Percentiles rank a stretch among this genome's conserved stretches.
Evolutionary conservation across 371 early-diverging fungal species (phyloP).

Genomic region (Mortierella sp.): DNA sequence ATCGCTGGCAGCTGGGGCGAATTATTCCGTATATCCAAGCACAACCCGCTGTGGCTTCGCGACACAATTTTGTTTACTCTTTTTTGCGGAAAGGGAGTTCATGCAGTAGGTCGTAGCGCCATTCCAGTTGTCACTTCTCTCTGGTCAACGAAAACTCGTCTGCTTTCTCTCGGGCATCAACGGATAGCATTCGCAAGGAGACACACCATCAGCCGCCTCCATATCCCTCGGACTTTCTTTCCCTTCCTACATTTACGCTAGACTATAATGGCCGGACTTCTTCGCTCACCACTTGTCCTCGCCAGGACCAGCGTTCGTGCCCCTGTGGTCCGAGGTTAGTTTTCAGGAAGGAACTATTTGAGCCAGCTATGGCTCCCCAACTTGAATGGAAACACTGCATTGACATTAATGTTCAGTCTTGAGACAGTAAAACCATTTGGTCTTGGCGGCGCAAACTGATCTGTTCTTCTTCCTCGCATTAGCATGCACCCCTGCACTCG

Average conservation of each 20-base stretch:
- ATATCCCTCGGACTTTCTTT: background rate
- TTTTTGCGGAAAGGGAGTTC: background rate
- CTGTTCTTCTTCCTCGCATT: conserved; percentile 3
- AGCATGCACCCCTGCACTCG: conserved; percentile 37
- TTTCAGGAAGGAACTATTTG: background rate
- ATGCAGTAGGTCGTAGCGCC: too few species aligned
- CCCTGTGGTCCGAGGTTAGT: conserved; percentile 41
- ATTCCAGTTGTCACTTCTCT: too few species aligned
- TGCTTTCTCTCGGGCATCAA: background rate
- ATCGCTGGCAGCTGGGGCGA: too few species aligned
- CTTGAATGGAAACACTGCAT: background rate
- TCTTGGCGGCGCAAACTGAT: conserved; percentile 1
- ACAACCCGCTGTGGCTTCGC: too few species aligned
- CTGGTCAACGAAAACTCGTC: background rate
- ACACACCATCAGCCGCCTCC: background rate
- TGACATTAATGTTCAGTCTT: background rate
- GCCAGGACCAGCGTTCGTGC: conserved; percentile 43
- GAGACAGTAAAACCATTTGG: background rate
- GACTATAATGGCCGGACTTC: conserved; percentile 42
- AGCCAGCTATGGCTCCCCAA: background rate
- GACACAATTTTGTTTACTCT: too few species aligned
- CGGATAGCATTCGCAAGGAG: too few species aligned
- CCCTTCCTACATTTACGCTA: background rate
- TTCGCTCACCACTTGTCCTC: conserved; percentile 47
- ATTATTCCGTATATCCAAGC: too few species aligned